These are phyloP conservation scores for Pachysolen tannophilus DNA, from an alignment of 805 yeast genomes.

Conservation along the genomic window DNA sequence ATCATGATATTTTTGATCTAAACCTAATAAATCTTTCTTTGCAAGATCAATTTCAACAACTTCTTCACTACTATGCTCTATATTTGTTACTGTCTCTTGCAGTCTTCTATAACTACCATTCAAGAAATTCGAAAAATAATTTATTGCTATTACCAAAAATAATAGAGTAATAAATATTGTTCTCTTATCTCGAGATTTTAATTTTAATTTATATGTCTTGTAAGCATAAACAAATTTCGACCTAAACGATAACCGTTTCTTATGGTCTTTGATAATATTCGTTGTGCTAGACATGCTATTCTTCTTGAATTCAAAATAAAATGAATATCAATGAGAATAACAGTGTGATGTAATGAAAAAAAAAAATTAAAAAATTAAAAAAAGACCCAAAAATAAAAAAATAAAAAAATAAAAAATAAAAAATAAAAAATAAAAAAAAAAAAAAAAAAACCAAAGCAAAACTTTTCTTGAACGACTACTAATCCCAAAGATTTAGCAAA, in stretches of 20 bases:
- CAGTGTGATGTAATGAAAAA: too few relatives aligned
- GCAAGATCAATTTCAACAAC: slow-evolving; percentile 5
- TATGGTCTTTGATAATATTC: slow-evolving; percentile 1
- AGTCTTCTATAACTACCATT: not conserved
- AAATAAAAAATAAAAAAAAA: too few relatives aligned
- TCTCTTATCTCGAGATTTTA: not conserved
- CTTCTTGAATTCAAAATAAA: not conserved
- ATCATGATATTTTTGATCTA: slow-evolving; percentile 14
- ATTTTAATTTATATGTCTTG: not conserved
- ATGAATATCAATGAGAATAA: too few relatives aligned
- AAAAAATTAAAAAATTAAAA: too few relatives aligned
- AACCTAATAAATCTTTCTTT: slow-evolving; percentile 7
- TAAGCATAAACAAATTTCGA: not conserved
- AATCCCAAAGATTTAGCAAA: too few relatives aligned
- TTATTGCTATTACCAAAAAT: not conserved
- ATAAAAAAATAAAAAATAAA: too few relatives aligned
- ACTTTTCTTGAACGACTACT: too few relatives aligned
- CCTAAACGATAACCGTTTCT: slow-evolving; percentile 4
- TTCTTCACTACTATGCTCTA: not conserved
- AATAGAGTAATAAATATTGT: not conserved
- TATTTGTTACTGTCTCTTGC: not conserved
- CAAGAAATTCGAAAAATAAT: too few relatives aligned
- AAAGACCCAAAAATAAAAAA: too few relatives aligned
- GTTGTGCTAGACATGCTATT: slow-evolving; percentile 1
- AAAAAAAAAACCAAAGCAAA: too few relatives aligned